These are phyloP conservation scores for Irpex sp. DNA, from an alignment of 1,284 basidiomycete genomes.

Conservation along the genomic window DNA sequence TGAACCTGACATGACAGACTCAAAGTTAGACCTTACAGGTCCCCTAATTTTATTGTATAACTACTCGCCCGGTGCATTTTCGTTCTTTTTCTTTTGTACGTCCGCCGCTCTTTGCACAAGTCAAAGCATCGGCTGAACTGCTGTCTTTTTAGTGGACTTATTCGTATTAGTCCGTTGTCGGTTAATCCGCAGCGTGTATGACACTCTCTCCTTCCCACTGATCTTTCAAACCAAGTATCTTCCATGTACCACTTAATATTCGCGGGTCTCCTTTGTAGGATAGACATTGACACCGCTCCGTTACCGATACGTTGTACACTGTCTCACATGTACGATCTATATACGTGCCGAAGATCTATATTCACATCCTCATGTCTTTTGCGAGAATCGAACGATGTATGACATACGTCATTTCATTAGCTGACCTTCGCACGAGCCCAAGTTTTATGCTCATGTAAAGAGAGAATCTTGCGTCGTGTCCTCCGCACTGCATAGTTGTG, in stretches of 20 bases:
- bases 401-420: too few species aligned
- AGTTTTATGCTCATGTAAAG: too few species aligned
- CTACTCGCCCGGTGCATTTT: conserved; percentile 6
- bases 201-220: background rate
- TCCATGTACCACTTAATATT: background rate
- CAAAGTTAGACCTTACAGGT: background rate
- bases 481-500: too few species aligned
- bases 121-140: background rate
- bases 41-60: conserved; percentile 4
- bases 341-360: background rate
- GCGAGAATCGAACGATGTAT: too few species aligned
- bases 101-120: background rate
- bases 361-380: background rate
- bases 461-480: too few species aligned
- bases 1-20: background rate
- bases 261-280: background rate
- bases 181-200: background rate
- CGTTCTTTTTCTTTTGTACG: background rate
- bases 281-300: background rate
- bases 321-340: background rate
- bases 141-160: background rate
- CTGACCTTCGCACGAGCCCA: too few species aligned
- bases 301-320: background rate
- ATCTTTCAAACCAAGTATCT: background rate
- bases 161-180: background rate